Evolutionary conservation across 179 eudicot species (phyloP).

Genomic region (Beta macrorhiza): DNA sequence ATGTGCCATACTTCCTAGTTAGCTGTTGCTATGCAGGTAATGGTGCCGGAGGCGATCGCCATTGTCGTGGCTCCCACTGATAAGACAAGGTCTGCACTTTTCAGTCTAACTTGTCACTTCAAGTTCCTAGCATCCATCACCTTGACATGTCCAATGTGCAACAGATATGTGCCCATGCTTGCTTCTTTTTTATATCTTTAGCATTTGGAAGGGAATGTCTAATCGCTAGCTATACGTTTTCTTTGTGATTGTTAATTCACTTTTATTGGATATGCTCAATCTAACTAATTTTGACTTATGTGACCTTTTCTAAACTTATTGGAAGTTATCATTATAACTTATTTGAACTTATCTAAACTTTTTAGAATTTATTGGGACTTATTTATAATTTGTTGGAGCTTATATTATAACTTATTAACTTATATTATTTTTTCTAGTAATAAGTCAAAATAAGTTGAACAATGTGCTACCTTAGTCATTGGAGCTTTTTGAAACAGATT

Average conservation of each 20-base stretch:
- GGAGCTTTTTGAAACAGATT: not conserved
- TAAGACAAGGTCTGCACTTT: conserved; percentile 49
- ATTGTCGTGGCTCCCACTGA: conserved; percentile 84
- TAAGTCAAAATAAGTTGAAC: too few species aligned
- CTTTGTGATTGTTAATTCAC: not conserved
- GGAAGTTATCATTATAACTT: too few species aligned
- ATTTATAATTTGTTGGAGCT: too few species aligned
- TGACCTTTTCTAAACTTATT: too few species aligned
- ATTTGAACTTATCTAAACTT: too few species aligned
- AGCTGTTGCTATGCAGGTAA: conserved; percentile 44
- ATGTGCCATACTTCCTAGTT: not conserved
- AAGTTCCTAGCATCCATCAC: not conserved
- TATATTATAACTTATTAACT: too few species aligned
- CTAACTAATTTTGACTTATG: too few species aligned
- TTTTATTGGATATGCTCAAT: too few species aligned
- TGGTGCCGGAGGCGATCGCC: conserved; percentile 86
- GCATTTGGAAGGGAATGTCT: not conserved
- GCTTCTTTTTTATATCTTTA: not conserved
- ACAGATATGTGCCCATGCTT: not conserved
- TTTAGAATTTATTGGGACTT: too few species aligned
- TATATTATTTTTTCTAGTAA: too few species aligned
- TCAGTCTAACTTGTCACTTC: conserved; percentile 9
- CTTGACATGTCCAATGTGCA: not conserved
- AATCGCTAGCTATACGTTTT: not conserved
- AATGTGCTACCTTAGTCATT: not conserved